Percentiles rank a stretch among this genome's conserved stretches.
Conservation (phyloP, 306 rosid species). For the Cucurbita argyrosperma region DNA sequence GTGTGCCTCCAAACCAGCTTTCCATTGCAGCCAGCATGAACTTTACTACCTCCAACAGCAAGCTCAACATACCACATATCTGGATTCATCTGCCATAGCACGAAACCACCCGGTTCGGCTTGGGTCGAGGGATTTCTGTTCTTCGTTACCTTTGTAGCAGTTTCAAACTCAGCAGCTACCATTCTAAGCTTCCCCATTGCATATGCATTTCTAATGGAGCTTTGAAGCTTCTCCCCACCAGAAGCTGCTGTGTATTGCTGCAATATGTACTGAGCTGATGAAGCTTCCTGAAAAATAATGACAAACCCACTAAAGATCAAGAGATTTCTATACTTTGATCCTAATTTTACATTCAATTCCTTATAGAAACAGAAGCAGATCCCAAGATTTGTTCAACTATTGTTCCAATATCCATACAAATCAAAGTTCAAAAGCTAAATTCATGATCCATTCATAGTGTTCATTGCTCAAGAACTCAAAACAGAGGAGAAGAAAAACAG, state of each 20-base stretch:
- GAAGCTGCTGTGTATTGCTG: slow-evolving; percentile 92
- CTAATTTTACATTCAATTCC: not conserved
- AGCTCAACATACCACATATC: slow-evolving; percentile 99
- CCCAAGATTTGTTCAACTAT: not conserved
- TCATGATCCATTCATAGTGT: not conserved
- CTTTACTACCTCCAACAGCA: slow-evolving; percentile 86
- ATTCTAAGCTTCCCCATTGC: slow-evolving; percentile 93
- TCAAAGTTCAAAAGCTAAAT: not conserved
- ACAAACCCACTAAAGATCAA: not conserved
- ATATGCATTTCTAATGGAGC: slow-evolving; percentile 67
- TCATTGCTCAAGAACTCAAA: not conserved
- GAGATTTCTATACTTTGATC: not conserved
- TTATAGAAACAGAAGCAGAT: not conserved
- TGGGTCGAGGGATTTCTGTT: slow-evolving; percentile 51
- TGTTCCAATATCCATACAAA: not conserved
- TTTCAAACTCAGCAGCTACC: slow-evolving; percentile 95
- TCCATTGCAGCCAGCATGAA: slow-evolving; percentile 96
- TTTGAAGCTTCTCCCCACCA: slow-evolving; percentile 90
- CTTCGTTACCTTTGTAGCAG: slow-evolving; percentile 71
- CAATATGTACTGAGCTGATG: slow-evolving; percentile 96
- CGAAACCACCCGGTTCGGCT: slow-evolving; percentile 97
- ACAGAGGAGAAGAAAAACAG: not conserved
- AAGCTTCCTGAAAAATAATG: slow-evolving; percentile 56
- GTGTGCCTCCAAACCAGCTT: slow-evolving; percentile 98
- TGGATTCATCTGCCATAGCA: slow-evolving; percentile 99